These are phyloP conservation scores for Cystoderma amianthinum DNA, from an alignment of 768 basidiomycete species.

Conservation along the genomic window DNA sequence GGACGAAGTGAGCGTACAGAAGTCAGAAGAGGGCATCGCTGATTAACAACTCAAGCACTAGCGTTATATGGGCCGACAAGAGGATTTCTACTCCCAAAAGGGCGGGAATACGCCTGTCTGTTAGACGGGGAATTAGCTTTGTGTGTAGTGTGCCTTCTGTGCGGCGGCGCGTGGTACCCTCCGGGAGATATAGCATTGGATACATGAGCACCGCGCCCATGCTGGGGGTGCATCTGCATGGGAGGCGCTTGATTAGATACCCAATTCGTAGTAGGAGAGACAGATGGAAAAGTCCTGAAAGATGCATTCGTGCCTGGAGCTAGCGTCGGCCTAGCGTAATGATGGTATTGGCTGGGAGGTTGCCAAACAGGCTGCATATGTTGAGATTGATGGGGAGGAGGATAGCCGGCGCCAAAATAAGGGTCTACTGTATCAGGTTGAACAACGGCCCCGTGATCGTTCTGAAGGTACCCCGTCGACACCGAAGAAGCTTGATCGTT, in stretches of 20 bases:
- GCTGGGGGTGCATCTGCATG: neutral
- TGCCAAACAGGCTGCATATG: neutral
- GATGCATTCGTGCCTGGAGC: neutral
- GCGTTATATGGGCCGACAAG: neutral
- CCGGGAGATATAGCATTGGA: neutral
- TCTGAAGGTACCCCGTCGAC: constrained; percentile 66
- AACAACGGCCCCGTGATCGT: constrained; percentile 66
- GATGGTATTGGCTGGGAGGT: neutral
- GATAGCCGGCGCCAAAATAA: constrained; percentile 37
- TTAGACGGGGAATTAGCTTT: neutral
- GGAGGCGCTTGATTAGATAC: neutral
- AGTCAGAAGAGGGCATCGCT: no score
- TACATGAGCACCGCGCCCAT: neutral
- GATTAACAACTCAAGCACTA: neutral
- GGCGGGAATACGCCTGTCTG: neutral
- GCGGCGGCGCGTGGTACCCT: neutral
- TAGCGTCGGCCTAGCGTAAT: neutral
- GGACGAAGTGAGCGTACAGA: no score
- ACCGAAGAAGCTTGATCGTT: constrained; percentile 47
- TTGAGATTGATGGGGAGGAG: constrained; percentile 9
- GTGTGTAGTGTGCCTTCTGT: neutral
- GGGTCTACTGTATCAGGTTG: constrained; percentile 63
- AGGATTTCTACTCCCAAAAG: neutral
- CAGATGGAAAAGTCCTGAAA: neutral
- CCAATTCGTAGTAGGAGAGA: neutral